Conservation (phyloP, 805 yeast genomes). For the Zygoascus tannicola region DNA sequence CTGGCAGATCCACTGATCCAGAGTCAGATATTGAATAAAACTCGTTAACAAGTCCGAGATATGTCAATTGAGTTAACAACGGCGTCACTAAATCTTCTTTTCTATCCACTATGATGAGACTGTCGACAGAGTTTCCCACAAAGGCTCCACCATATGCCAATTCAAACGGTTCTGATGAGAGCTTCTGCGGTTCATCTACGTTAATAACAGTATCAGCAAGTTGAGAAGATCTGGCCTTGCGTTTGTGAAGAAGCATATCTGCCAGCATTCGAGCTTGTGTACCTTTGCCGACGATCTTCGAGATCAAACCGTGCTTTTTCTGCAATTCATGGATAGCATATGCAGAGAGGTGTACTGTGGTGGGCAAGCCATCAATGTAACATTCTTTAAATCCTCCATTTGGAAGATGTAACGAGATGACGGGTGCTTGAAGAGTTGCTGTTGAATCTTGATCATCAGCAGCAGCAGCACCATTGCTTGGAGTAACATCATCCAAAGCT, state of each 20-base stretch:
- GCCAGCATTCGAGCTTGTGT: slow-evolving; percentile 42
- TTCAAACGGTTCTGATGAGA: slow-evolving; percentile 15
- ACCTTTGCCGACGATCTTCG: slow-evolving; percentile 55
- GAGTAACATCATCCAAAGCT: not conserved
- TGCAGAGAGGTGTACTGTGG: slow-evolving; percentile 41
- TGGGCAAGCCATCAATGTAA: slow-evolving; percentile 38
- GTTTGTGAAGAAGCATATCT: slow-evolving; percentile 28
- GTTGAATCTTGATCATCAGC: not conserved
- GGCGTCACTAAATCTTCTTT: slow-evolving; percentile 66
- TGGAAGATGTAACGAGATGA: slow-evolving; percentile 36
- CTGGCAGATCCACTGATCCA: slow-evolving; percentile 28
- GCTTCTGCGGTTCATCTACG: not conserved
- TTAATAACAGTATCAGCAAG: slow-evolving; percentile 9
- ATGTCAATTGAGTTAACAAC: slow-evolving; percentile 66
- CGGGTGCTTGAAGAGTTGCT: slow-evolving; percentile 35
- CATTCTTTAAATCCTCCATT: slow-evolving; percentile 33
- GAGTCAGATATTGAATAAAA: slow-evolving; percentile 38
- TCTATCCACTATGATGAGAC: slow-evolving; percentile 72
- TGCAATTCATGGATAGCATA: slow-evolving; percentile 41
- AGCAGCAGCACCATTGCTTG: not conserved
- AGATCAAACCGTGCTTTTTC: slow-evolving; percentile 35
- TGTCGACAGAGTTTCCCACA: slow-evolving; percentile 33
- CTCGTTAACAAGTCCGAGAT: slow-evolving; percentile 76
- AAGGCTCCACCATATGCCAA: slow-evolving; percentile 24
- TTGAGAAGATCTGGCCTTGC: slow-evolving; percentile 26